Conservation (phyloP, 352 stramenopile species). For the Phytophthora brassicae region DNA sequence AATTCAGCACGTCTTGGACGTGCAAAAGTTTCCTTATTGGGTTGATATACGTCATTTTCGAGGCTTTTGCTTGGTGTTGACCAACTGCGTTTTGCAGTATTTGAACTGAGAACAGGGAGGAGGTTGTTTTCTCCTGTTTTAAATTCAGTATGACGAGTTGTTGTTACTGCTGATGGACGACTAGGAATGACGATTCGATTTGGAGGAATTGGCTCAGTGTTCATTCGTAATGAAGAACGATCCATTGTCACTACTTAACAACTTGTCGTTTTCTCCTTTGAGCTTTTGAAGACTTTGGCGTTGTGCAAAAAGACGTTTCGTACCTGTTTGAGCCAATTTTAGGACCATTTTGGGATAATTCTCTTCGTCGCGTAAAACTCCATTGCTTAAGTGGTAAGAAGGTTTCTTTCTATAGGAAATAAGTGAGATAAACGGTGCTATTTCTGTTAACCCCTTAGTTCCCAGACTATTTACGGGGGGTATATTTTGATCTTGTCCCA, state of each 20-base stretch:
- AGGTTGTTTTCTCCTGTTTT: slow-evolving; percentile 34
- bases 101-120: slow-evolving; percentile 40
- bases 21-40: slow-evolving; percentile 16
- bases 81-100: slow-evolving; percentile 48
- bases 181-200: slow-evolving; percentile 31
- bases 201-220: slow-evolving; percentile 16
- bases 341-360: too few species aligned
- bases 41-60: slow-evolving; percentile 16
- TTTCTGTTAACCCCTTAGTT: too few species aligned
- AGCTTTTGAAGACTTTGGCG: too few species aligned
- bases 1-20: slow-evolving; percentile 7
- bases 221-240: slow-evolving; percentile 23
- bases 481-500: too few species aligned
- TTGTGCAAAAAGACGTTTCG: too few species aligned
- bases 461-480: too few species aligned
- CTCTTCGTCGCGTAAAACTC: too few species aligned
- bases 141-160: slow-evolving; percentile 23
- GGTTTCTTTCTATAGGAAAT: too few species aligned
- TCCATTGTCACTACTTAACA: slow-evolving; percentile 11
- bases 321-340: too few species aligned
- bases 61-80: slow-evolving; percentile 28
- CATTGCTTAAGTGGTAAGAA: too few species aligned
- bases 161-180: slow-evolving; percentile 31
- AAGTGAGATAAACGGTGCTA: too few species aligned
- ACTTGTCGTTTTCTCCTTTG: not conserved